phyloP scores from a whole-genome alignment of 2,329 filamentous ascomycete genomes.

The Trichoderma sp. region DNA sequence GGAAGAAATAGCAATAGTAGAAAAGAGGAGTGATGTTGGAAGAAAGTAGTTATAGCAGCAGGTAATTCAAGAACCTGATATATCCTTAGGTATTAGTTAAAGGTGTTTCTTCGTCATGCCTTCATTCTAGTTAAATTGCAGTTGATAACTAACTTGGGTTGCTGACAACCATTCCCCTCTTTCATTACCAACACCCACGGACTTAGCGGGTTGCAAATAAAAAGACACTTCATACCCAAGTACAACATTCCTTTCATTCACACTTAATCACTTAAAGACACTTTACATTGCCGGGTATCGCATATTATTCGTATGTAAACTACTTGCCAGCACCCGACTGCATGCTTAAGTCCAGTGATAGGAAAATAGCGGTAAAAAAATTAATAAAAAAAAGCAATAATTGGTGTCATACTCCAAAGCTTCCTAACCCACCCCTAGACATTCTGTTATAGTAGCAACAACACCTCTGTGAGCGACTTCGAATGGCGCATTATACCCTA shows the following conservation, averaged over 20 bases:
- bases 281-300: neutral
- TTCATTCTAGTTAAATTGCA: neutral
- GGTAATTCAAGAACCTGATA: too few relatives aligned
- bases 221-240: neutral
- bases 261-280: neutral
- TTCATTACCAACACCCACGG: neutral
- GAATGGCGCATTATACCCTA: neutral
- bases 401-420: neutral
- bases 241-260: neutral
- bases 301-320: constrained; percentile 18
- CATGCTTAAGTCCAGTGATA: neutral
- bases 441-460: neutral
- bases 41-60: too few relatives aligned
- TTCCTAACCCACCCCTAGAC: neutral
- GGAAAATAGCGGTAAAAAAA: neutral
- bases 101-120: too few relatives aligned
- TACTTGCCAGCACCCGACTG: constrained; percentile 1
- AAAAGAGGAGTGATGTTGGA: too few relatives aligned
- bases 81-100: too few relatives aligned
- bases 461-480: neutral
- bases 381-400: neutral
- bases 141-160: neutral
- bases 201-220: neutral
- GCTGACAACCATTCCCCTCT: neutral
- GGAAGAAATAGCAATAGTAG: too few relatives aligned